Percentiles rank a stretch among this genome's conserved stretches.
Conservation (phyloP, 1,139 yeast species). For the Eremothecium sinecaudum region DNA sequence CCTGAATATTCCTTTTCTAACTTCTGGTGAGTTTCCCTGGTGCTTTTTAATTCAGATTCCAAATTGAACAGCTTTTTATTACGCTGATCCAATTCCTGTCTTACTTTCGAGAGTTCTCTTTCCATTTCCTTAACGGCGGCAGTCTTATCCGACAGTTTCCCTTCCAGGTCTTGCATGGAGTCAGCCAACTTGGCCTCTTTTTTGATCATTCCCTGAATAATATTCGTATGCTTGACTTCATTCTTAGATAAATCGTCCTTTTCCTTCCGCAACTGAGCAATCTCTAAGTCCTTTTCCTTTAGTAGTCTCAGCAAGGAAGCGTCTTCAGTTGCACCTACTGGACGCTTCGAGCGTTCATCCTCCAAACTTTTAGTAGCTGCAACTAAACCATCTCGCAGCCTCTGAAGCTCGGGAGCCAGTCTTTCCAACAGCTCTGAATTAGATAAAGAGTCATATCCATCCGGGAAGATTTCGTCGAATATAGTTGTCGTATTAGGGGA, state of each 20-base stretch:
- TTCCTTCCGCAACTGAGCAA: constrained; percentile 55
- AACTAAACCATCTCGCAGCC: constrained; percentile 3
- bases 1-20: constrained; percentile 32
- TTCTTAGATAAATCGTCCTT: constrained; percentile 70
- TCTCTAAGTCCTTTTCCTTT: constrained; percentile 30
- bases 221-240: constrained; percentile 55
- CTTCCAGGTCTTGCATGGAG: constrained; percentile 4
- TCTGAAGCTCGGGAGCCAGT: constrained; percentile 19
- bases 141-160: background rate
- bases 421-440: background rate
- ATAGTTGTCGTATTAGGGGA: background rate
- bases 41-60: constrained; percentile 10
- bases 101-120: constrained; percentile 26
- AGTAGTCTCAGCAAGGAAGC: constrained; percentile 12
- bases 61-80: constrained; percentile 17
- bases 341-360: background rate
- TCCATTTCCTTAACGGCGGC: constrained; percentile 23
- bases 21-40: constrained; percentile 13
- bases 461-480: background rate
- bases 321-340: constrained; percentile 7
- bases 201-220: constrained; percentile 52
- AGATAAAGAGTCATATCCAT: background rate
- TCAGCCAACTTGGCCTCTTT: constrained; percentile 32
- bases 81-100: constrained; percentile 10
- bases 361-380: no score